A percentile compares a stretch with the other conserved stretches of the same genome.
Conservation (phyloP, 352 stramenopile genomes). For the Pythium volutum region DNA sequence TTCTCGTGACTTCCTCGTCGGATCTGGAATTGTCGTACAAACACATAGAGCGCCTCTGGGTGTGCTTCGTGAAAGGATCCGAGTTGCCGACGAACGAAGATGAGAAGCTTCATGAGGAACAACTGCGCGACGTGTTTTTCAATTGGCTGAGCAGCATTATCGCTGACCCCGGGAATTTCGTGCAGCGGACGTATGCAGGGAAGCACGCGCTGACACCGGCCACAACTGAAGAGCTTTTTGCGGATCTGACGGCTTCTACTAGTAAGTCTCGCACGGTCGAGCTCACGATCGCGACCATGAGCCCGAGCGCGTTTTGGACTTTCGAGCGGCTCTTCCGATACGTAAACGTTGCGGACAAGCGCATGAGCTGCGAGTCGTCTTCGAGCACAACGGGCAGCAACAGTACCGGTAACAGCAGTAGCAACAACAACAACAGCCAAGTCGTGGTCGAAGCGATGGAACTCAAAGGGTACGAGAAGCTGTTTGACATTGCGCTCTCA, state of each 20-base stretch:
- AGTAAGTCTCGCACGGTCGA: slow-evolving; percentile 13
- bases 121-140: slow-evolving; percentile 55
- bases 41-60: slow-evolving; percentile 58
- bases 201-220: slow-evolving; percentile 52
- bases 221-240: slow-evolving; percentile 25
- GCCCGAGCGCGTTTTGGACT: slow-evolving; percentile 19
- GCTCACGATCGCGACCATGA: slow-evolving; percentile 21
- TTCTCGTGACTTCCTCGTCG: slow-evolving; percentile 67
- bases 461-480: slow-evolving; percentile 27
- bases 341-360: slow-evolving; percentile 25
- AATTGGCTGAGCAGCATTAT: slow-evolving; percentile 67
- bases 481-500: slow-evolving; percentile 25
- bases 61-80: slow-evolving; percentile 37
- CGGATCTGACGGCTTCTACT: slow-evolving; percentile 11
- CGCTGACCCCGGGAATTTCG: slow-evolving; percentile 65
- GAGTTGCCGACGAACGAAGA: not conserved
- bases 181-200: slow-evolving; percentile 58
- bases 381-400: not conserved
- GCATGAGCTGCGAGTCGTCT: slow-evolving; percentile 18
- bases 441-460: slow-evolving; percentile 30
- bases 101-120: not conserved
- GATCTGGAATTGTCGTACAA: slow-evolving; percentile 65
- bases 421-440: not conserved
- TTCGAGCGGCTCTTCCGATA: slow-evolving; percentile 37
- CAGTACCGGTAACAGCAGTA: not conserved